These are phyloP conservation scores for Pseudocercospora fuligena DNA, from an alignment of 2,329 filamentous ascomycete genomes.

Conservation along the genomic window DNA sequence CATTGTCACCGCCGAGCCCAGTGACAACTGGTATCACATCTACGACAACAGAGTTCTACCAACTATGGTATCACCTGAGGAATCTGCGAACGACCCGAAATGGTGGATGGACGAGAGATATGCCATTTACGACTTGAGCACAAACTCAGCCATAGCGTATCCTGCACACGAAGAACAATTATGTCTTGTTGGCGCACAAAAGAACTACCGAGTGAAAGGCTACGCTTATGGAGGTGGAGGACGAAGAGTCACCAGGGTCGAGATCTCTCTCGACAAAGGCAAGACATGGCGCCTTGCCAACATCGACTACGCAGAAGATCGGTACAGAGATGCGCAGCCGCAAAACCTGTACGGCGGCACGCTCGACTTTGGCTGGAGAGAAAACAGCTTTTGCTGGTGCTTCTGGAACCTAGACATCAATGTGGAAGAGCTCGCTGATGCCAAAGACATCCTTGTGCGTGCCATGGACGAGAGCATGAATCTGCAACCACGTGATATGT, in stretches of 20 bases:
- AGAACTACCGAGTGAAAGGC: slow-evolving; percentile 70
- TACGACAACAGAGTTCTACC: slow-evolving; percentile 91
- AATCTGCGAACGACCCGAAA: slow-evolving; percentile 71
- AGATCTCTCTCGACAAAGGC: slow-evolving; percentile 82
- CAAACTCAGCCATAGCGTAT: slow-evolving; percentile 80
- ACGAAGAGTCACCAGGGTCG: slow-evolving; percentile 78
- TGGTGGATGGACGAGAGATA: slow-evolving; percentile 91
- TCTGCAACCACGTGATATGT: slow-evolving; percentile 88
- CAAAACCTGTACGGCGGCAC: slow-evolving; percentile 74
- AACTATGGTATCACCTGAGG: slow-evolving; percentile 82
- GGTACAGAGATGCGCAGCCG: slow-evolving; percentile 70
- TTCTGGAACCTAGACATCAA: slow-evolving; percentile 81
- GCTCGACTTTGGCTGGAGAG: slow-evolving; percentile 80
- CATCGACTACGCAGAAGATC: slow-evolving; percentile 83
- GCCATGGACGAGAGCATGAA: slow-evolving; percentile 92
- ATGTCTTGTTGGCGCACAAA: slow-evolving; percentile 51
- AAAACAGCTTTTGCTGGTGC: slow-evolving; percentile 87
- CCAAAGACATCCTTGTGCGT: slow-evolving; percentile 77
- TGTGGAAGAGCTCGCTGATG: slow-evolving; percentile 63
- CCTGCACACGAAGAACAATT: slow-evolving; percentile 78
- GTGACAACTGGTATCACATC: slow-evolving; percentile 94
- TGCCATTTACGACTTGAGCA: slow-evolving; percentile 88
- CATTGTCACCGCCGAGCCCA: slow-evolving; percentile 76
- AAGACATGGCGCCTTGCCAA: slow-evolving; percentile 78
- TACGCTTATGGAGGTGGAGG: slow-evolving; percentile 91